These are phyloP conservation scores for Coniochaeta sp. DNA, from an alignment of 2,329 filamentous ascomycete genomes.

Conservation along the genomic window DNA sequence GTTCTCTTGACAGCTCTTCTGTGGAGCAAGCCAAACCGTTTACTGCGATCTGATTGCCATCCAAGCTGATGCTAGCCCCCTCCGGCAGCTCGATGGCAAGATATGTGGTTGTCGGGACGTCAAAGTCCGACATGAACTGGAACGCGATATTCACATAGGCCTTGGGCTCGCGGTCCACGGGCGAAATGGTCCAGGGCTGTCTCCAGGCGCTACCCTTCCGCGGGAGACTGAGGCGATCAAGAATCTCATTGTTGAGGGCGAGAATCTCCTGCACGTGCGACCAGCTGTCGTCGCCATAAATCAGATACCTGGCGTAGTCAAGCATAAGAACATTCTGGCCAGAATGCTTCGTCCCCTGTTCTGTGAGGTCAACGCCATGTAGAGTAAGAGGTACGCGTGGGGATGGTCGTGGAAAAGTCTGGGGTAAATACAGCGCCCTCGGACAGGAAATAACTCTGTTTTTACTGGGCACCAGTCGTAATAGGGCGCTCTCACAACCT, in stretches of 20 bases:
- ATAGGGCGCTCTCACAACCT: slow-evolving; percentile 19
- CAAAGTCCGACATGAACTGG: slow-evolving; percentile 13
- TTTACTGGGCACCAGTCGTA: slow-evolving; percentile 11
- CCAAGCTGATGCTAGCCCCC: slow-evolving; percentile 15
- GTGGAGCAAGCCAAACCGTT: too few species aligned
- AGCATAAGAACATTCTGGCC: slow-evolving; percentile 22
- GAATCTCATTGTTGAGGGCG: slow-evolving; percentile 20
- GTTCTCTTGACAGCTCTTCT: neutral
- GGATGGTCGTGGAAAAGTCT: too few species aligned
- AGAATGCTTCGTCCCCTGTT: slow-evolving; percentile 3
- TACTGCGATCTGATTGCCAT: neutral
- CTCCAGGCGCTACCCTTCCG: slow-evolving; percentile 16
- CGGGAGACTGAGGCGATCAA: slow-evolving; percentile 14
- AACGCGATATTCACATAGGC: slow-evolving; percentile 15
- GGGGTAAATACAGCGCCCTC: neutral
- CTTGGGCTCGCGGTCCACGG: slow-evolving; percentile 11
- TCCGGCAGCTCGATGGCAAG: slow-evolving; percentile 19
- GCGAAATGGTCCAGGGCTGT: slow-evolving; percentile 18
- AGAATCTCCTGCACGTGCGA: slow-evolving; percentile 15
- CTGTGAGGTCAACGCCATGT: slow-evolving; percentile 7
- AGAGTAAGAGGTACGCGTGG: slow-evolving; percentile 2
- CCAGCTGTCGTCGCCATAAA: slow-evolving; percentile 7
- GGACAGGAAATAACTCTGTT: neutral
- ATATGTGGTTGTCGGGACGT: slow-evolving; percentile 5
- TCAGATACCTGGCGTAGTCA: slow-evolving; percentile 18